Evolutionary conservation across 2,329 filamentous ascomycete genomes (phyloP), one percentile per base, ranked within the genome.

Genomic region (Trichophyton equinum): DNA sequence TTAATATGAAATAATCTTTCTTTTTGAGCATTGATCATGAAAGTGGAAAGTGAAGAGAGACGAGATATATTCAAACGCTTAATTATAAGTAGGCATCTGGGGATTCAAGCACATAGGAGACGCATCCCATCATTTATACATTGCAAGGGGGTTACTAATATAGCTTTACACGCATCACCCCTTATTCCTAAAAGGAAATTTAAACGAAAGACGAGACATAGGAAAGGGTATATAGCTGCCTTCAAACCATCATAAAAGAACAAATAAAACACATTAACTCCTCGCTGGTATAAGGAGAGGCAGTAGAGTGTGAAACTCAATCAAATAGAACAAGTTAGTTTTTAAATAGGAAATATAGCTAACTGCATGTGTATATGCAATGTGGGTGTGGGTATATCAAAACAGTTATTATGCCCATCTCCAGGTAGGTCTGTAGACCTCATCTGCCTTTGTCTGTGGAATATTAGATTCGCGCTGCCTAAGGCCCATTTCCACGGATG

Each of bases 331-430:
- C 8, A n/a, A 36, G 33, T n/a, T 33, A 36, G 7, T 36, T 11
- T 11, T 22, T 30, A 53, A 15, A 33, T 4, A 20, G 30, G 15
- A 36, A 55, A 55, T 49, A 49, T 4, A 25, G 15, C 11, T 9
- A 25, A 27, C 4, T 47, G 22, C 20, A 51, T 9, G 13, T 51
- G 5, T 15, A 25, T 51, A 51, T 47, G 44, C 18, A 25, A 13
- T 20, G n/a, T n/a, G 25, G 30, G 33, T 33, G n/a, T n/a, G 25
- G 30, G 33, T 33, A 36, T 53, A 36, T 13, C 4, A 36, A 25
- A n/a, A 38, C 9, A 38, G 11, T 38, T 3, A n/a, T 70, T 60
- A 76, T 58, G 70, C 76, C 73, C 69, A 75, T 58, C 71, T 69
- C 73, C 73, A 75, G n/a, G 71, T 71, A 0, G 69, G 70, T 13